phyloP scores from a whole-genome alignment of 2,329 filamentous ascomycete genomes.

The Pseudogymnoascus sp. region DNA sequence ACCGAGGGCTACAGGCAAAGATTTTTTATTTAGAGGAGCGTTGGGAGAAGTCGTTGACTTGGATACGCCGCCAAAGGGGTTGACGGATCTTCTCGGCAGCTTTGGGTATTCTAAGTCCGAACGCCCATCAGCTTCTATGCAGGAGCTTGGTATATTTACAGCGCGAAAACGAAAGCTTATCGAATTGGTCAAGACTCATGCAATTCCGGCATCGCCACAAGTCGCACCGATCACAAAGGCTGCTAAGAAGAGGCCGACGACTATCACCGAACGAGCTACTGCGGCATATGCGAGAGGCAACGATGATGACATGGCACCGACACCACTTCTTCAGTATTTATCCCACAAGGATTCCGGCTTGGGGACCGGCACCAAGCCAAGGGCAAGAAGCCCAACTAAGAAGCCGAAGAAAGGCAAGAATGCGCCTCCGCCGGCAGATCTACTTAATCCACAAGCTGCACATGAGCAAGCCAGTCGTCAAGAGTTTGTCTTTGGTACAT shows the following conservation, averaged over 20 bases:
- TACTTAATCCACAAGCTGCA: slow-evolving; percentile 64
- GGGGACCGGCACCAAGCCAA: slow-evolving; percentile 14
- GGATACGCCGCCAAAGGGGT: neutral
- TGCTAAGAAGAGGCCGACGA: slow-evolving; percentile 61
- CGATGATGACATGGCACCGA: slow-evolving; percentile 26
- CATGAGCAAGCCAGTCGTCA: slow-evolving; percentile 57
- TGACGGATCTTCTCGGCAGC: slow-evolving; percentile 27
- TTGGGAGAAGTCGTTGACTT: neutral
- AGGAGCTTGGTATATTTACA: slow-evolving; percentile 9
- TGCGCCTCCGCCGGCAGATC: slow-evolving; percentile 32
- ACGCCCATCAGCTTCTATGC: slow-evolving; percentile 12
- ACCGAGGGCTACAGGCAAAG: slow-evolving; percentile 35
- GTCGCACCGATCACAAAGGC: slow-evolving; percentile 41
- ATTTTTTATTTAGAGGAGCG: slow-evolving; percentile 3
- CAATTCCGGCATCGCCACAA: slow-evolving; percentile 19
- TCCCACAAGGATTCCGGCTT: slow-evolving; percentile 13
- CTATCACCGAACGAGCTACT: slow-evolving; percentile 70
- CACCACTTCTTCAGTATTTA: slow-evolving; percentile 42
- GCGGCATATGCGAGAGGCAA: slow-evolving; percentile 51
- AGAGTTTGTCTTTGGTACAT: slow-evolving; percentile 77
- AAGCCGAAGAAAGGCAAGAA: slow-evolving; percentile 31
- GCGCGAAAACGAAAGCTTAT: slow-evolving; percentile 50
- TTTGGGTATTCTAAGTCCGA: slow-evolving; percentile 31
- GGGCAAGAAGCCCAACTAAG: slow-evolving; percentile 21
- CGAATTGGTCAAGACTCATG: slow-evolving; percentile 38